Base-by-base conservation (phyloP, 1,139 yeast genomes). In the Suhomyces maxii region DNA sequence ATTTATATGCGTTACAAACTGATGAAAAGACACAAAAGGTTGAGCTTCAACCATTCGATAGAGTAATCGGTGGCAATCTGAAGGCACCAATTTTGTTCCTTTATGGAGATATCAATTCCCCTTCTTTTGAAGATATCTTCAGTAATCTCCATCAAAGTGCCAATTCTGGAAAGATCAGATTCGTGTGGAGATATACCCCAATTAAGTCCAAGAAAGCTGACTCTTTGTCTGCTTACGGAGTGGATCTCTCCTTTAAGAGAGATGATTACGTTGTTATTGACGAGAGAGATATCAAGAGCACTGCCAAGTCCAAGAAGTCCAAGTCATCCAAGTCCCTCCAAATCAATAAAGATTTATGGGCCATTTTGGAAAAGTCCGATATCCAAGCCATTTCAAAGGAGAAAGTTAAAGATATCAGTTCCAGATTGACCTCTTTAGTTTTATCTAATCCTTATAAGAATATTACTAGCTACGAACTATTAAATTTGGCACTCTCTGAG, bases 131-230 rank as follows among this genome's bases (percentile, higher is more conserved):
- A 10, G 68, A 66, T 3, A 84, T 87, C 69, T 83, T 89, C 53
- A 63, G 71, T 25, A 78, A 81, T 47, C 66, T 93, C 47, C 76
- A 73, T 50, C 77, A 79, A 39, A 82, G 86, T 47, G 86, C 96
- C 0, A 59, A 67, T 8, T 63, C 69, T 1, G 95, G 89, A 0
- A 87, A 88, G 56, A 63, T 90, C 31, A 75, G 89, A 47, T 86
- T 88, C 61, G 77, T 84, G 3, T 81, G 96, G 86, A 76, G 97
- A 54, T 85, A 89, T 55, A 73, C 81, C 7, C 81, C 83, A 0
- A 34, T 44, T 3, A 26, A 35, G 6, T 39, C 38, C 1, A 44
- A 39, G 1, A 55, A 57, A 26, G 26, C 41, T 3, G 82, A 80
- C 37, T 40, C 56, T 0, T 60, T 87, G 31, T 58, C 79, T 8